These are phyloP conservation scores for Cutaneotrichosporon sp. DNA, from an alignment of 1,284 basidiomycete species.

Conservation along the genomic window DNA sequence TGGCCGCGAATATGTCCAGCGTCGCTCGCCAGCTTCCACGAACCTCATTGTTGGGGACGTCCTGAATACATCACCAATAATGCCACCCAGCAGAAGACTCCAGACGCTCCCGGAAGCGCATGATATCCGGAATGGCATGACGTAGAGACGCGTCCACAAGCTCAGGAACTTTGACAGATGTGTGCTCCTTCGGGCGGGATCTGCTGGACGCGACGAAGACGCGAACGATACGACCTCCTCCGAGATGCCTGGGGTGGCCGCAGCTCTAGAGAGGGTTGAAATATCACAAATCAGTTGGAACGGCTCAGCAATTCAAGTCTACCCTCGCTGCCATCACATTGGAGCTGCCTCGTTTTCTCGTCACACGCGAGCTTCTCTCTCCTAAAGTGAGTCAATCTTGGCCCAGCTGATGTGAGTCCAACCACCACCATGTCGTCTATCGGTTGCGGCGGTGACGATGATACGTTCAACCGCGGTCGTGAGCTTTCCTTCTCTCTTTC, in stretches of 20 bases:
- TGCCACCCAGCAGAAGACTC: too few relatives aligned
- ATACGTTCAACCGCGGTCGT: slow-evolving; percentile 12
- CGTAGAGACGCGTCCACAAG: too few relatives aligned
- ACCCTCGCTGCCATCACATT: too few relatives aligned
- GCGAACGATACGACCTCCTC: not conserved
- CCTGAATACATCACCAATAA: too few relatives aligned
- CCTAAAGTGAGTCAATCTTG: not conserved
- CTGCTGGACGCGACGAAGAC: not conserved
- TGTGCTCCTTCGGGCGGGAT: not conserved
- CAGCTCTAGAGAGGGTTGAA: too few relatives aligned
- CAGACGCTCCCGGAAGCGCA: too few relatives aligned
- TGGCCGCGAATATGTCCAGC: too few relatives aligned
- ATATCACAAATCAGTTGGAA: not conserved
- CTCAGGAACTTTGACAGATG: too few relatives aligned
- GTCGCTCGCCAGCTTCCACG: not conserved
- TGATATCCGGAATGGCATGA: too few relatives aligned
- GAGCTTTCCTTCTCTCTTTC: not conserved
- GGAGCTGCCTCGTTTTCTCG: too few relatives aligned
- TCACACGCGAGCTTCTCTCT: not conserved
- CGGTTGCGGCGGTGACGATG: slow-evolving; percentile 6
- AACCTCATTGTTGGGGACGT: not conserved
- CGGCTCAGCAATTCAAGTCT: too few relatives aligned
- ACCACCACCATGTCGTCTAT: slow-evolving; percentile 10
- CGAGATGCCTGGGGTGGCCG: not conserved
- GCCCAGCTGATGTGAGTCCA: not conserved